These are phyloP conservation scores for Ophiostoma montium DNA, from an alignment of 2,329 filamentous ascomycete species.

Conservation along the genomic window DNA sequence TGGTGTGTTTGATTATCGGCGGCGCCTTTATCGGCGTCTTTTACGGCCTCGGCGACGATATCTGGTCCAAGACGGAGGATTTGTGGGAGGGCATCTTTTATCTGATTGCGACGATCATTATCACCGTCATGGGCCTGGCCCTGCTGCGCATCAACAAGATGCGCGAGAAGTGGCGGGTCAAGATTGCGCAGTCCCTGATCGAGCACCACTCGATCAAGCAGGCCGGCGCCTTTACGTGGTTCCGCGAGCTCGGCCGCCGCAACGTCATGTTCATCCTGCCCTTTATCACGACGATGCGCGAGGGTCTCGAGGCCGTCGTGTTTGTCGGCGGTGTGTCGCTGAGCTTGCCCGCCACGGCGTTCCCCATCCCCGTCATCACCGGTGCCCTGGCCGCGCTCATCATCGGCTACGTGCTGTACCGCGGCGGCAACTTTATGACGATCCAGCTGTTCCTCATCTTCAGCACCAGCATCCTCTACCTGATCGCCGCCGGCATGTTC, in stretches of 20 bases:
- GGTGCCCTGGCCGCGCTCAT: conserved; percentile 53
- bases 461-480: conserved; percentile 67
- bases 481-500: conserved; percentile 69
- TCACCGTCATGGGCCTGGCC: conserved; percentile 66
- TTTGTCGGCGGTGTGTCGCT: conserved; percentile 79
- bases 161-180: conserved; percentile 76
- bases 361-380: conserved; percentile 62
- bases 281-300: conserved; percentile 75
- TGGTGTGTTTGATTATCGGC: conserved; percentile 48
- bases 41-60: conserved; percentile 51
- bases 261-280: conserved; percentile 79
- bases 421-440: conserved; percentile 13
- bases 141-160: conserved; percentile 71
- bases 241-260: conserved; percentile 47
- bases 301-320: conserved; percentile 74
- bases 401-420: conserved; percentile 62
- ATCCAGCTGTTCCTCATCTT: conserved; percentile 48
- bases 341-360: conserved; percentile 56
- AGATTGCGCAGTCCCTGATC: conserved; percentile 59
- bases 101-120: conserved; percentile 63
- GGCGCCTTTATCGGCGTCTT: conserved; percentile 54
- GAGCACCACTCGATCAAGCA: conserved; percentile 22
- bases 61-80: conserved; percentile 55
- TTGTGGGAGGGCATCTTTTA: conserved; percentile 73
- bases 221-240: conserved; percentile 18